Conservation (phyloP, 148 eudicot species). For the Fallopia convolvulus region DNA sequence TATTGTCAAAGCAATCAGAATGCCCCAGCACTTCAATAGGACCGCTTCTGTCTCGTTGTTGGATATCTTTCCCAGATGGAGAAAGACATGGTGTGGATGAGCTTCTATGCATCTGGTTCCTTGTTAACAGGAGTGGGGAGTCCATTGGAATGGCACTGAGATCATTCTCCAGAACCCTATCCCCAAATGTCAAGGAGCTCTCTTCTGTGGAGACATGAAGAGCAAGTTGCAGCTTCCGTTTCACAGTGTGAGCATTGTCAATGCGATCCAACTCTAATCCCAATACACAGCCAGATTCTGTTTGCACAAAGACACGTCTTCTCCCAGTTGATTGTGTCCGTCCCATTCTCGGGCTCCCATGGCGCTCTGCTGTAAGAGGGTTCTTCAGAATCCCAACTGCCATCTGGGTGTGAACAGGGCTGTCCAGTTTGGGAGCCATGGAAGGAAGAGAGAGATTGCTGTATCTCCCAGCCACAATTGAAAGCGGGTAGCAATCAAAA, state of each 20-base stretch:
- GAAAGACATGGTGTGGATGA: constrained; percentile 41
- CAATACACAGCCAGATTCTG: constrained; percentile 32
- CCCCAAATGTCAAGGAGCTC: constrained; percentile 29
- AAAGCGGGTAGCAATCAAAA: constrained; percentile 17
- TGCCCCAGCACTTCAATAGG: constrained; percentile 29
- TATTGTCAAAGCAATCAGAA: constrained; percentile 18
- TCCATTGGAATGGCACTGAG: constrained; percentile 26
- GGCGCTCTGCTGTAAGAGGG: constrained; percentile 19
- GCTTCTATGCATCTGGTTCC: constrained; percentile 31
- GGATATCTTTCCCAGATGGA: constrained; percentile 21
- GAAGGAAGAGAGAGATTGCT: constrained; percentile 15
- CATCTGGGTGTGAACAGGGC: constrained; percentile 25
- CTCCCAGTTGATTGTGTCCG: constrained; percentile 23
- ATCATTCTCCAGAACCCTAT: constrained; percentile 28
- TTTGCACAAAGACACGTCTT: constrained; percentile 37
- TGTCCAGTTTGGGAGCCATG: constrained; percentile 29
- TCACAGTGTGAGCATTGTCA: constrained; percentile 33
- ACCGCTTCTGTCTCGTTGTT: constrained; percentile 22
- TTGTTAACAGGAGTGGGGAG: constrained; percentile 28
- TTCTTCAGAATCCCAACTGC: constrained; percentile 24
- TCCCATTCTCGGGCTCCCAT: constrained; percentile 18
- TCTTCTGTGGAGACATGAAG: constrained; percentile 30
- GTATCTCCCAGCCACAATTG: constrained; percentile 14
- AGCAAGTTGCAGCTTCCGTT: constrained; percentile 28
- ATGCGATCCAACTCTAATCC: constrained; percentile 31